Conservation (phyloP, 768 basidiomycete species). For the Suillus alpinus region DNA sequence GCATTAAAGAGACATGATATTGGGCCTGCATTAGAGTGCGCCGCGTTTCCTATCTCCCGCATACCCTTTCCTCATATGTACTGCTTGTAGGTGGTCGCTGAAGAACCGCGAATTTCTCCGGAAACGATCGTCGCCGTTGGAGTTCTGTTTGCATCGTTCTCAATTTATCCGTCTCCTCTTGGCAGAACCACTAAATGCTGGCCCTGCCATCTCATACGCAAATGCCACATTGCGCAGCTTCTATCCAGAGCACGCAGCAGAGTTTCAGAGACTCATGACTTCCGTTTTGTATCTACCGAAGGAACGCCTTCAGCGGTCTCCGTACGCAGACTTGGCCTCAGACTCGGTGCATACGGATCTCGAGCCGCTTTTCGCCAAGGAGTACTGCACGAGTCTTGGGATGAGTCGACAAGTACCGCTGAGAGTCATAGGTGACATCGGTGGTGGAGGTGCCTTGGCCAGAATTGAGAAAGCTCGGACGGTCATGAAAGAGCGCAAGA, state of each 20-base stretch:
- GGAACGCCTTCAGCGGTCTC: constrained; percentile 60
- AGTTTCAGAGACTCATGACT: constrained; percentile 69
- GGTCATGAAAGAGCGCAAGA: constrained; percentile 90
- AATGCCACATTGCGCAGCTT: constrained; percentile 62
- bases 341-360: constrained; percentile 75
- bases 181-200: constrained; percentile 53
- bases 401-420: constrained; percentile 90
- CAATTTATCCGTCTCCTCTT: constrained; percentile 82
- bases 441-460: constrained; percentile 86
- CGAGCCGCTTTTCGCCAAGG: constrained; percentile 80
- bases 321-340: constrained; percentile 72
- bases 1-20: constrained; percentile 67
- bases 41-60: constrained; percentile 3
- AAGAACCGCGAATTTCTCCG: constrained; percentile 64
- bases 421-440: constrained; percentile 87
- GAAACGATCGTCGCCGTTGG: constrained; percentile 72
- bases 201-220: constrained; percentile 73
- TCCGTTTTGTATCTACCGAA: constrained; percentile 71
- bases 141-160: constrained; percentile 88
- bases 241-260: constrained; percentile 55
- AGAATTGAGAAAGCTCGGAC: constrained; percentile 92
- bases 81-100: constrained; percentile 68
- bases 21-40: constrained; percentile 74
- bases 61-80: not conserved
- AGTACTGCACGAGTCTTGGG: constrained; percentile 83